Base-by-base conservation (phyloP, 2,329 filamentous ascomycete species). In the Alternaria solani region DNA sequence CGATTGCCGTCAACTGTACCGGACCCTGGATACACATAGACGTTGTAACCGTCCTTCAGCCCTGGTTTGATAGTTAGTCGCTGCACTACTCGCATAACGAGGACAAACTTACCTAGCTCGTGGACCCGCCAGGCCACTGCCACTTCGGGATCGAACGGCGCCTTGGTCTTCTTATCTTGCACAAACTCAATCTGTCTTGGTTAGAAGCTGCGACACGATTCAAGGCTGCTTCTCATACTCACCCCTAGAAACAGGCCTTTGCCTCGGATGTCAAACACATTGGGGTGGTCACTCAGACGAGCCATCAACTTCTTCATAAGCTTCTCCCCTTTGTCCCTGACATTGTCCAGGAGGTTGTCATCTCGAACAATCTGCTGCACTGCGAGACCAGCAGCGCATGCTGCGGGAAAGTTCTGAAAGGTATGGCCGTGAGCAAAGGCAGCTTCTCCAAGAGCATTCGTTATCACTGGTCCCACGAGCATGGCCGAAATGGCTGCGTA, bases 1-100 rank as follows among this genome's bases (percentile, higher is more conserved):
- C 73, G 72, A n/a, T 74, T 71, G 1, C 85, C 81, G 44, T 91
- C 88, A 0, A 81, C 85, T 0, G 87, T 87, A 1, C 89, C 89
- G 0, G 80, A 79, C 0, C 88, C 89, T 1, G 87, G 87, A 71
- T 92, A 92, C 3, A 92, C 70, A 4, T 83, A 84, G 63, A 91
- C 85, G 55, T 81, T 82, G 68, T 85, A 82, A 5, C 77, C 75
- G 14, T 73, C 63, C 48, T 74, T 70, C 62, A 82, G 73, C 25
- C 79, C 81, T 83, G 55, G 26, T 11, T 43, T 42, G 4, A 12
- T n/a, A 6, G 18, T 60, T 14, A 60, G 47, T 12, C 36, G 62
- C 69, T 53, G 51, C 12, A 34, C 9, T 5, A 2, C 14, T 25
- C 9, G 14, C 16, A 2, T 4, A 12, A 3, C 16, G 11, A 14